Conservation (phyloP, 2,329 filamentous ascomycete genomes). For the Paecilomyces sp. region DNA sequence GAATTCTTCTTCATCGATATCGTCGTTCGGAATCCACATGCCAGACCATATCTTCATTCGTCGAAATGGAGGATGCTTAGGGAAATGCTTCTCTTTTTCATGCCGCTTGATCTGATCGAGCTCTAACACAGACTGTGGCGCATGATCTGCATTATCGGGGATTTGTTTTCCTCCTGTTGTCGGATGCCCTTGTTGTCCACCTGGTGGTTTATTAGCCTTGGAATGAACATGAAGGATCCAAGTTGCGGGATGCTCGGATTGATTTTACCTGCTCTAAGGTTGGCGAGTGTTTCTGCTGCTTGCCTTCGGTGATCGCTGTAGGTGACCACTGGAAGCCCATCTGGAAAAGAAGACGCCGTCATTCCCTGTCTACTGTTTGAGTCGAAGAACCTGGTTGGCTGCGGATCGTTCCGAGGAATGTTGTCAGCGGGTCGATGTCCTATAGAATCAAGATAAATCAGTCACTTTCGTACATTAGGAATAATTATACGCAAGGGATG, state of each 20-base stretch:
- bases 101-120: neutral
- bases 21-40: neutral
- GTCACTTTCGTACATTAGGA: neutral
- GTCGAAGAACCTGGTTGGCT: neutral
- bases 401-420: neutral
- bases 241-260: neutral
- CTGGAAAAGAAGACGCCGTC: neutral
- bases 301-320: neutral
- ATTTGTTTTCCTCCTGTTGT: neutral
- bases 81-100: neutral
- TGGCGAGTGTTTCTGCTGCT: neutral
- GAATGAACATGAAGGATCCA: neutral
- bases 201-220: neutral
- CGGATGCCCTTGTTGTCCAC: neutral
- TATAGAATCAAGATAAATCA: neutral
- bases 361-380: neutral
- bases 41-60: constrained; percentile 2
- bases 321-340: neutral
- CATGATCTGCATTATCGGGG: neutral
- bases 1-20: neutral
- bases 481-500: neutral
- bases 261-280: neutral
- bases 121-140: neutral
- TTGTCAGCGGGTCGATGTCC: neutral
- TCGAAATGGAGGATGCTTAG: neutral